phyloP scores from a whole-genome alignment of 2,329 filamentous ascomycete genomes.

The Aureobasidium mangrovei region DNA sequence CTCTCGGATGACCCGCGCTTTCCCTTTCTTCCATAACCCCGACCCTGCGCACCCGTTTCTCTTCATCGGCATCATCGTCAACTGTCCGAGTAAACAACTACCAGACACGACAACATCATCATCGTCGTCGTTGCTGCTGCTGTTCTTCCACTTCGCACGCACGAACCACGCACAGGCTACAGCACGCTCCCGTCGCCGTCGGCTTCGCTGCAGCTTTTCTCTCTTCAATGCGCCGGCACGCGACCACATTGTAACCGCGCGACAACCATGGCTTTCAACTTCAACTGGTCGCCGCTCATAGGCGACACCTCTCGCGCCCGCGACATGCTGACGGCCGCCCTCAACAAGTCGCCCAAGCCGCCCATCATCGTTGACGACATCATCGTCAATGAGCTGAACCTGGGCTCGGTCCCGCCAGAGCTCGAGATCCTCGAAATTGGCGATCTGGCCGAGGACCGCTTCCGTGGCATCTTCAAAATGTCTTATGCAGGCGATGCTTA shows the following conservation, averaged over 20 bases:
- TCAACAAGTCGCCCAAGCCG: constrained; percentile 97
- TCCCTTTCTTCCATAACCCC: too few relatives aligned
- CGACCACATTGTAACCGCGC: constrained; percentile 5
- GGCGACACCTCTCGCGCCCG: constrained; percentile 87
- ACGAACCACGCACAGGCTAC: not conserved
- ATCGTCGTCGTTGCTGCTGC: too few relatives aligned
- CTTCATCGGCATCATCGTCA: too few relatives aligned
- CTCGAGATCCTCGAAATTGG: constrained; percentile 97
- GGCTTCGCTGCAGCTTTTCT: not conserved
- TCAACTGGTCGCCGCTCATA: constrained; percentile 99
- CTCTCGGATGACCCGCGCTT: too few relatives aligned
- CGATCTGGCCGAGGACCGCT: constrained; percentile 91
- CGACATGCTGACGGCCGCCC: constrained; percentile 84
- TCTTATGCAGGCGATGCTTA: constrained; percentile 93
- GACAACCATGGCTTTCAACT: constrained; percentile 89
- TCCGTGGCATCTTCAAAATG: constrained; percentile 99
- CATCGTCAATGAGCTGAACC: constrained; percentile 92
- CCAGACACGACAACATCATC: too few relatives aligned
- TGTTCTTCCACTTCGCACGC: not conserved
- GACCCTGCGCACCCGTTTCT: too few relatives aligned
- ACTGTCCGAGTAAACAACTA: too few relatives aligned
- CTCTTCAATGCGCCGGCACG: constrained; percentile 14
- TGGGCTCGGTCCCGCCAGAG: constrained; percentile 88
- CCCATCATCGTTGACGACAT: constrained; percentile 99
- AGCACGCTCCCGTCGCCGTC: not conserved